phyloP scores from a whole-genome alignment of 2,329 filamentous ascomycete species.

The Sclerotinia subarctica region DNA sequence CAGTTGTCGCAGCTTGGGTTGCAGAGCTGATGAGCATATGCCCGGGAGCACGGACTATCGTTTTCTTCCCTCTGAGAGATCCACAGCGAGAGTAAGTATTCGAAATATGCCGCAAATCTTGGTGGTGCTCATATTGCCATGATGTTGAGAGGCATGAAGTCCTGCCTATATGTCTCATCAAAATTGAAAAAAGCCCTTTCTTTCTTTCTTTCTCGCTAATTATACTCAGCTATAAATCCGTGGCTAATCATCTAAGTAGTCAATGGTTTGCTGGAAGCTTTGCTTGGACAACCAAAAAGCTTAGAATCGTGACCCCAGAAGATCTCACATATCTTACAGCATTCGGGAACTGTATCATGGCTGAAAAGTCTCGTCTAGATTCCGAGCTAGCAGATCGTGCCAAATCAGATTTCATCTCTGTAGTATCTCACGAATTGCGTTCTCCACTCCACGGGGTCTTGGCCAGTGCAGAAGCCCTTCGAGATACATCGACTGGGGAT shows the following conservation, averaged over 20 bases:
- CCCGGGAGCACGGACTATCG: conserved; percentile 44
- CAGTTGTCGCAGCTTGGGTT: conserved; percentile 20
- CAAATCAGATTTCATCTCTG: conserved; percentile 58
- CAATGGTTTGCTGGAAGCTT: conserved; percentile 50
- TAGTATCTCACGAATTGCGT: conserved; percentile 58
- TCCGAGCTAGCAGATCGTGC: conserved; percentile 40
- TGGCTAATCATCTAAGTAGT: conserved; percentile 7
- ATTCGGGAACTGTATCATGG: conserved; percentile 54
- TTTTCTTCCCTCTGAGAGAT: conserved; percentile 49
- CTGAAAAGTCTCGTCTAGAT: conserved; percentile 51
- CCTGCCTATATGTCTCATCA: neutral
- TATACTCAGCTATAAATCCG: neutral
- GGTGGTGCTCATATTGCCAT: neutral
- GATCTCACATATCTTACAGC: conserved; percentile 49
- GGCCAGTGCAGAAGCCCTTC: conserved; percentile 49
- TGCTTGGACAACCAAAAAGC: conserved; percentile 45
- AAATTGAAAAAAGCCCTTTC: too few relatives aligned
- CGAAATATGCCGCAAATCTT: neutral
- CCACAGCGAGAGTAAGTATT: conserved; percentile 38
- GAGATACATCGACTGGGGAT: conserved; percentile 45
- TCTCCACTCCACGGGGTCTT: conserved; percentile 60
- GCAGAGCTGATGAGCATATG: conserved; percentile 37
- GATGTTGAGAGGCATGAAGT: neutral
- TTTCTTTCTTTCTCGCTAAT: too few relatives aligned
- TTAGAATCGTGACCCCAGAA: conserved; percentile 44